Evolutionary conservation across 1,139 yeast genomes (phyloP), one percentile per base, ranked within the genome.

Genomic region (Yamadazyma friedrichii): DNA sequence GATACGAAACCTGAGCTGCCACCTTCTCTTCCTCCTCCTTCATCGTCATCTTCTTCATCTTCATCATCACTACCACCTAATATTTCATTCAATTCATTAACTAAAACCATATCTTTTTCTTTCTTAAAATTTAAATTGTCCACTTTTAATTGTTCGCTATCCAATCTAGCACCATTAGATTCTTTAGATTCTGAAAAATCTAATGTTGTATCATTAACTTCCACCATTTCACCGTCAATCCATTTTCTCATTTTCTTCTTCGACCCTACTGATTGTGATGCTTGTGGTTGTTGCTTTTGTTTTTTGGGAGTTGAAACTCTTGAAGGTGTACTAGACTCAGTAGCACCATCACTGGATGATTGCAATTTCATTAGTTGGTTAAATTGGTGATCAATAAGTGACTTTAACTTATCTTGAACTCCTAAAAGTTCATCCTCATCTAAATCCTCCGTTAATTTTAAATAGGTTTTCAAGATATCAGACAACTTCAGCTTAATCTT

Each of bases 221-320:
- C 59, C 2, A 65, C 65, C 53, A 65, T 50, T 42, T 65, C 69
- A 34, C 66, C 72, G 37, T 68, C 70, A 26, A 66, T 64, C 78
- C 78, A 72, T 46, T 66, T 69, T 45, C 78, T 59, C 77, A 71
- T 68, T 49, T 69, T 70, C 50, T 71, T 50, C 8, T 5, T 20
- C 8, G 24, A 20, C 31, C 45, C 43, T 31, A 41, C 43, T 44
- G 42, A 31, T 24, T 15, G 33, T 6, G 6, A 5, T 25, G 9
- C n/a, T 25, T 6, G 28, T 9, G 4, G n/a, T 26, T 57, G 76
- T 70, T 65, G 49, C 67, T 68, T 49, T 69, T 42, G 25, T 33
- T 67, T 32, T 43, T 43, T 36, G 39, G 46, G 47, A 42, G 40
- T 25, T 6, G 25, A 28, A 2, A 28, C 17, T 49, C 47, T 35